A percentile compares a stretch with the other conserved stretches of the same genome.
Evolutionary conservation across 140 eudicot species (phyloP).

Genomic region (Senecio squalidus): DNA sequence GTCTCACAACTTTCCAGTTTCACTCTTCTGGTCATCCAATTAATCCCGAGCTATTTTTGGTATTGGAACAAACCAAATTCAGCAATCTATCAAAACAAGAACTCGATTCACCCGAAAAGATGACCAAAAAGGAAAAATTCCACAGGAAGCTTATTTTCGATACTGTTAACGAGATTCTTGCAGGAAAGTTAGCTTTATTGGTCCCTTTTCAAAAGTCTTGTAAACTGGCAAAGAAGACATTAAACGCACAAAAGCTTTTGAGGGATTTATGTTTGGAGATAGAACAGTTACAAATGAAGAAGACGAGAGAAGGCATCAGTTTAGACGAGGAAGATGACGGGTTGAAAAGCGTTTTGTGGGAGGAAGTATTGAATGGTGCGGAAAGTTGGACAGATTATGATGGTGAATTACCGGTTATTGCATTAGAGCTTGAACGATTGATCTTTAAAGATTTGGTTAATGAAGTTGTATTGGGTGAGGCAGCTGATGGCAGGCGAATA

Average conservation of each 20-base stretch:
- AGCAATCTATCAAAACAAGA: slow-evolving; percentile 45
- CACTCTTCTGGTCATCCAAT: slow-evolving; percentile 86
- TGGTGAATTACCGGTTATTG: slow-evolving; percentile 50
- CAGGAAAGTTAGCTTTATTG: slow-evolving; percentile 40
- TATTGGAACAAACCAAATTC: slow-evolving; percentile 82
- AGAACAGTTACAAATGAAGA: slow-evolving; percentile 40
- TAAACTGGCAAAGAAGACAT: slow-evolving; percentile 40
- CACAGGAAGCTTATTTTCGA: slow-evolving; percentile 86
- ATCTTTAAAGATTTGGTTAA: slow-evolving; percentile 83
- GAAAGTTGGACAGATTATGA: slow-evolving; percentile 62
- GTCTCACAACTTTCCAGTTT: slow-evolving; percentile 57
- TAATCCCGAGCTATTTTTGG: slow-evolving; percentile 80
- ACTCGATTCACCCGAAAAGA: slow-evolving; percentile 19
- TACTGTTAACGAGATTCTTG: slow-evolving; percentile 69
- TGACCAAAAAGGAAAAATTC: slow-evolving; percentile 41
- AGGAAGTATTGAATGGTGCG: slow-evolving; percentile 53
- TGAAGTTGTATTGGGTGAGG: slow-evolving; percentile 70
- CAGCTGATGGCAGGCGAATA: slow-evolving; percentile 40
- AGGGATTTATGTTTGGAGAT: slow-evolving; percentile 72
- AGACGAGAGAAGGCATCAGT: slow-evolving; percentile 29
- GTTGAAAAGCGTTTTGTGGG: slow-evolving; percentile 56
- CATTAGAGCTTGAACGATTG: slow-evolving; percentile 67
- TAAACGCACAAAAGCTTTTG: slow-evolving; percentile 72
- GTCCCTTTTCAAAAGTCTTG: slow-evolving; percentile 32
- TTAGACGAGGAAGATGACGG: slow-evolving; percentile 68